Base-by-base conservation (phyloP, 1,139 yeast genomes). In the Geotrichum candidum region DNA sequence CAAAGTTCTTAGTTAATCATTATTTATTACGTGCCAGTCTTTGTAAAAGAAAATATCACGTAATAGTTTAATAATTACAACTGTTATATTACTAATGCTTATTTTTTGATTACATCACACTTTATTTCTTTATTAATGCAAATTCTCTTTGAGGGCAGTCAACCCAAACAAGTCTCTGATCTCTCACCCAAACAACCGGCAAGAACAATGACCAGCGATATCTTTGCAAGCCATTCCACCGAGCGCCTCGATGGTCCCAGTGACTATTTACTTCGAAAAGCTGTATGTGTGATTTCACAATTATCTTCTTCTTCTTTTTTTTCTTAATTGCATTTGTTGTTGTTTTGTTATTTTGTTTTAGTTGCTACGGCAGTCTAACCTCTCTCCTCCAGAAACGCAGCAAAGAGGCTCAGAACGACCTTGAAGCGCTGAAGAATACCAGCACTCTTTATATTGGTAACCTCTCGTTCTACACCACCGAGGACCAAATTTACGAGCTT, bases 401-500 rank as follows among this genome's bases (percentile, higher is more conserved):
- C 51, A 58, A 68, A 50, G 67, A 73, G 56, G 82, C 79, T 73
- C 79, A 82, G 66, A 85, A 84, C 18, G 87, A 85, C 66, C 76
- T 90, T 63, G 82, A 85, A 67, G 81, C 82, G 65, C 82, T 92
- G 1, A 79, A 86, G 72, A 78, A 77, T 45, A 85, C 91, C 63
- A 80, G 84, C 33, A 91, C 98, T 0, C 82, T 92, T 1, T 92
- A 92, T 70, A 94, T 92, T 52, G 98, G 98, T 5, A 90, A 90
- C 70, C 72, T 87, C 65, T 86, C 96, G 1, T 90, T 89, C 69
- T 88, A 87, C 74, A 91, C 97, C 1, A 87, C 96, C 0, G 98
- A 94, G 73, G 98, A 94, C 72, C 97, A 92, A 73, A 84, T 92
- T 31, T 87, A 86, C 72, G 98, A 91, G 72, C 77, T 92, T 59